A percentile compares a stretch with the other conserved stretches of the same genome.
These are phyloP conservation scores for Lepidium africanum DNA, from an alignment of 345 rosid genomes.

Conservation along the genomic window DNA sequence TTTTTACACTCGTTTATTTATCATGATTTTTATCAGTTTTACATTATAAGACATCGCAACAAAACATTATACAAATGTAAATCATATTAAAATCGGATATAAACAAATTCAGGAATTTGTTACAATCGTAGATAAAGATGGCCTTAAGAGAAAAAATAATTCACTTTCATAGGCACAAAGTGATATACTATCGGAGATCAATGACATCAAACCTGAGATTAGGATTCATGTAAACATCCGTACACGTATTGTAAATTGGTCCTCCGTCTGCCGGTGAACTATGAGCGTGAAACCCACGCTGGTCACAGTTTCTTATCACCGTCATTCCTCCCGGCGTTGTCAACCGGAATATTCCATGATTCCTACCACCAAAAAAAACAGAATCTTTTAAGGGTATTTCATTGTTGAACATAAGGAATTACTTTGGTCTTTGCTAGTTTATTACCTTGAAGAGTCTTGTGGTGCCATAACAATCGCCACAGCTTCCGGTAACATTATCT, in stretches of 20 bases:
- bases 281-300: conserved; percentile 86
- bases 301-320: conserved; percentile 77
- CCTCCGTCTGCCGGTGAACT: conserved; percentile 77
- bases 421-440: not conserved
- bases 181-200: conserved; percentile 60
- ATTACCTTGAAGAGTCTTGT: conserved; percentile 63
- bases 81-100: conserved; percentile 9
- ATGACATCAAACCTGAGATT: conserved; percentile 65
- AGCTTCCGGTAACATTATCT: conserved; percentile 96
- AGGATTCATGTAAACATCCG: conserved; percentile 90
- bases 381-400: not conserved
- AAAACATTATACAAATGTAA: not conserved
- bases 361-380: conserved; percentile 27
- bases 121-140: not conserved
- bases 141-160: not conserved
- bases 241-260: conserved; percentile 73
- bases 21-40: not conserved
- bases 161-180: not conserved
- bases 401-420: no score
- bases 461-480: conserved; percentile 99
- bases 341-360: conserved; percentile 84
- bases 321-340: conserved; percentile 95
- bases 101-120: not conserved
- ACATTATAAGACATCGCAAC: not conserved
- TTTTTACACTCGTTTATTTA: not conserved